These are phyloP conservation scores for Rhododendron simsii DNA, from an alignment of 148 eudicot genomes.

Conservation along the genomic window DNA sequence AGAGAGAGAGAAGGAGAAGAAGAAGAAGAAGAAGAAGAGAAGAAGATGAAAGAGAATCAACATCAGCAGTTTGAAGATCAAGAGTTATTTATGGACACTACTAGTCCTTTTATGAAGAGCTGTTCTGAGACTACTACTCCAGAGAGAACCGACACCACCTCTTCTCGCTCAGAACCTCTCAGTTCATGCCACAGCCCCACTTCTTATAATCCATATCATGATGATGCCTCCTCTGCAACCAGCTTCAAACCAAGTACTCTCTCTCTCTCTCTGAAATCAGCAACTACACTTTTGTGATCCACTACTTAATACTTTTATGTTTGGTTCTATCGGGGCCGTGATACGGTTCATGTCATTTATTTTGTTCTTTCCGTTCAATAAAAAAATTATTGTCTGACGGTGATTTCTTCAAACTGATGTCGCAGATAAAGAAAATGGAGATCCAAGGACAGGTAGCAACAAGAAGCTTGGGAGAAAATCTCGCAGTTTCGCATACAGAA, in stretches of 20 bases:
- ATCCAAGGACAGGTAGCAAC: conserved; percentile 4
- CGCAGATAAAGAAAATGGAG: conserved; percentile 1
- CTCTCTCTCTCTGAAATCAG: not conserved
- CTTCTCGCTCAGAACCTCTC: conserved; percentile 17
- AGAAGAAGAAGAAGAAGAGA: not conserved
- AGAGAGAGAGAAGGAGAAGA: not conserved
- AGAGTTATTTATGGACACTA: not conserved
- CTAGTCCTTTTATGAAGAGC: conserved; percentile 4
- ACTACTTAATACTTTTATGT: not conserved
- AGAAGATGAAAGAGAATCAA: not conserved
- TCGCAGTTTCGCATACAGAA: conserved; percentile 24
- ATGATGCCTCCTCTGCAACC: not conserved
- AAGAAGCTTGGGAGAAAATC: conserved; percentile 22
- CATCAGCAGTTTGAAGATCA: not conserved
- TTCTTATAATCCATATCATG: not conserved
- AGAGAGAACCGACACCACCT: conserved; percentile 1
- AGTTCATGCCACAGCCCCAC: conserved; percentile 19
- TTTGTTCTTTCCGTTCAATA: not conserved
- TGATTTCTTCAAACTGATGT: conserved; percentile 13
- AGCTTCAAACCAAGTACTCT: conserved; percentile 9
- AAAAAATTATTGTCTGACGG: not conserved
- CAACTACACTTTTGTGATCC: too few species aligned
- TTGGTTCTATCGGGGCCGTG: not conserved
- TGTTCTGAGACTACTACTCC: conserved; percentile 13
- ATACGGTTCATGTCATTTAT: not conserved